Base-by-base conservation (phyloP, 345 rosid genomes). In the Salix arbutifolia region DNA sequence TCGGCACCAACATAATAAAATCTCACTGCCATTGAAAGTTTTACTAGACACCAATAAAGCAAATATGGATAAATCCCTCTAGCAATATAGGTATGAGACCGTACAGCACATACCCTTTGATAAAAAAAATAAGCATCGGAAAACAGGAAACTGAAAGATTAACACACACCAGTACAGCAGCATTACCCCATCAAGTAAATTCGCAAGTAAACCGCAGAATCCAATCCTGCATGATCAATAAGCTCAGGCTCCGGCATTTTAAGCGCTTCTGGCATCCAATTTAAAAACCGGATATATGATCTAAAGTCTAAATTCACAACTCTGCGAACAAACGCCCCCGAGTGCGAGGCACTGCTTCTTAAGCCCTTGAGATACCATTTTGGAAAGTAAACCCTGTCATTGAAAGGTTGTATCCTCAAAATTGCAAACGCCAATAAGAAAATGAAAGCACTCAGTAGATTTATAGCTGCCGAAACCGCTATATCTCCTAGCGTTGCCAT, bases 181-280 rank as follows among this genome's bases (percentile, higher is more conserved):
- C 46, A 79, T 37, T 87, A 93, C 98, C 99, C 99, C 61, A 96
- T 73, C 92, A 87, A 84, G 91, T 96, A 96, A 75, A 96, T 93
- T 67, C 98, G 88, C 86, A 96, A 87, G 77, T 93, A 96, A 37
- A 88, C 99, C 31, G 87, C 99, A 56, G 98, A 96, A 80, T 96
- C 98, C 88, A 96, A 84, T 58, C 99, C 99, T 0, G 99, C 99
- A 76, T 96, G 99, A 23, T 96, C 99, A 74, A 96, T 88, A 73
- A 96, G 97, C 82, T 96, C 98, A 68, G 85, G 90, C 83, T 96
- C 99, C 0, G 99, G 98, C 99, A 93, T 96, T 82, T 85, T 90
- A 16, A 96, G 86, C 3, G 99, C 98, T 21, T 74, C 96, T 3
- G 96, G 97, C 93, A 96, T 91, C 99, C 98, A 96, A 83, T 89